Base-by-base conservation (phyloP, 2,329 filamentous ascomycete species). In the Xylariaceae sp. region DNA sequence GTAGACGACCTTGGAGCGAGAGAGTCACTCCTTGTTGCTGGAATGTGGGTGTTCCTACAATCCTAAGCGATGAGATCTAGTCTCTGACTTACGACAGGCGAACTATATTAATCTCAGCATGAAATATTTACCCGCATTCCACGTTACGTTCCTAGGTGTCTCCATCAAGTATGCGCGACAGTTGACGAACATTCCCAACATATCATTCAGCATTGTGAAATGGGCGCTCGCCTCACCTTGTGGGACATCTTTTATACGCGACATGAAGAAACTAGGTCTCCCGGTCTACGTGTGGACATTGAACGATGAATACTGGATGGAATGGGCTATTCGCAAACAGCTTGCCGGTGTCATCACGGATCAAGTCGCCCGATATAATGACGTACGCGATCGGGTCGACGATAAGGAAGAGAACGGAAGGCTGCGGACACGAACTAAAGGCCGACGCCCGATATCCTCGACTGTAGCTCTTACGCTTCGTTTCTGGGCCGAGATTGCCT, bases 261-360 rank as follows among this genome's bases (percentile, higher is more conserved):
- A 86, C 49, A 81, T 83, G 22, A 78, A 78, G 54, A 67, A 72
- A 44, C 73, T 75, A 1, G 72, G 76, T 14, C 79, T 87, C 18
- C 78, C 80, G 4, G 74, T 97, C 5, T 86, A 87, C 62, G 80
- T 84, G 0, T 97, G 93, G 93, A 97, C 92, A 0, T 88, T 96
- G 46, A 96, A 97, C 66, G 80, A 87, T 13, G 80, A 82, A 56
- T 75, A 78, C 45, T 81, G 84, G 71, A 97, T 97, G 92, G 80
- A 84, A 61, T 96, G 90, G 90, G 80, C 83, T 57, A 82, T 96
- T 33, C 70, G 76, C 28, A 72, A 80, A 40, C 62, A 53, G n/a
- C 73, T 96, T 1, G 89, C 96, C 61, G 92, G 89, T 1, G 87
- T 96, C 5, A 85, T 96, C 48, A 96, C 91, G 0, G 92, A 97